Base-by-base conservation (phyloP, 805 yeast species). In the Monosporozyma siamensis region DNA sequence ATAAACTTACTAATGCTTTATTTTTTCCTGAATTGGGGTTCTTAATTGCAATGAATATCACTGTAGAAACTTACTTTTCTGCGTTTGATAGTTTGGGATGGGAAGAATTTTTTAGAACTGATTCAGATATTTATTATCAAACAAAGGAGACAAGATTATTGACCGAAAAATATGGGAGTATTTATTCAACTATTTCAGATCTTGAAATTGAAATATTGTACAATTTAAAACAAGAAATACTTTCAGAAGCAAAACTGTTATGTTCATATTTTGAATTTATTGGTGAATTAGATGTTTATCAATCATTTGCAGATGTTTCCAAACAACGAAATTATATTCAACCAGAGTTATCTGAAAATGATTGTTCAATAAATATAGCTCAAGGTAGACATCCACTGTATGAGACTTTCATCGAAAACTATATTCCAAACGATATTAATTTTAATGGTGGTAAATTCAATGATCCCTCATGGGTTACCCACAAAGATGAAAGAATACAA, bases 21-120 rank as follows among this genome's bases (percentile, higher is more conserved):
- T 71, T 70, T 47, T 65, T 70, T 21, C 75, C 75, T 3, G 74
- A 71, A 35, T 45, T 71, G 18, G 76, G 75, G 0, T 71, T 63
- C 40, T 47, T 71, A 32, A 52, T 68, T 0, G 58, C 66, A 0
- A 39, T 63, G 2, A 58, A 56, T 14, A 20, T 36, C 1, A 27
- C 38, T 4, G 34, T 46, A 9, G 48, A 42, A 14, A 30, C 39
- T 2, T 12, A 34, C 2, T 10, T 44, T 1, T 24, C 39, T 5
- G 14, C 34, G 6, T 34, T 39, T 0, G 34, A 42, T 1, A 47
- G 48, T 5, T 26, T 46, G 3, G 41, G 39, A 5, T 69, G 74
- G 71, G 51, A 52, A 4, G 65, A 64, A 43, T 52, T 64, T 0
- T 71, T 72, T 45, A 50, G 59, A 34, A 69, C 74, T 0, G 45